Conservation (phyloP, 352 stramenopile genomes). For the Plasmopara halstedii region DNA sequence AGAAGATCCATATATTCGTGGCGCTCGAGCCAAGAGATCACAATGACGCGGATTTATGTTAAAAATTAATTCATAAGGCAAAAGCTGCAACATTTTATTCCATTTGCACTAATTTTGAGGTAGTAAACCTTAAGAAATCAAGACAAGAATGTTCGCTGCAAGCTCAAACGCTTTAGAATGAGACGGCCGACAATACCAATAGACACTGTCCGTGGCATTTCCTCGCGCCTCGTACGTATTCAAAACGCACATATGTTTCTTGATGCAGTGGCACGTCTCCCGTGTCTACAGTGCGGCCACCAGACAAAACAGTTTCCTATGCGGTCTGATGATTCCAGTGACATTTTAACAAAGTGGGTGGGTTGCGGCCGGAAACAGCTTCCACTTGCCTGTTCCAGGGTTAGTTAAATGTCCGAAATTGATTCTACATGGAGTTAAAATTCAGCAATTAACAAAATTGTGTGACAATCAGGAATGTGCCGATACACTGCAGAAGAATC, state of each 20-base stretch:
- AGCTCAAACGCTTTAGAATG: too few species aligned
- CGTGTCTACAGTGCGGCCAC: conserved; percentile 42
- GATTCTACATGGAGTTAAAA: neutral
- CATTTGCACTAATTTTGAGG: too few species aligned
- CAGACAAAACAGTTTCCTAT: conserved; percentile 10
- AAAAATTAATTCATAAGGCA: too few species aligned
- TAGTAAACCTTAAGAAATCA: too few species aligned
- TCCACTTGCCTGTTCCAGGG: conserved; percentile 43
- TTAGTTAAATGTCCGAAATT: conserved; percentile 1
- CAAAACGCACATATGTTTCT: conserved; percentile 23
- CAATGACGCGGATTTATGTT: too few species aligned
- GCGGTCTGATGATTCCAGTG: conserved; percentile 11
- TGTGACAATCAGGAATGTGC: conserved; percentile 22
- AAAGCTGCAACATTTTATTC: too few species aligned
- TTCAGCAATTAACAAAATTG: conserved; percentile 5
- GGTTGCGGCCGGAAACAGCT: conserved; percentile 30
- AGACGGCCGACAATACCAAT: conserved; percentile 1
- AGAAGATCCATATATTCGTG: too few species aligned
- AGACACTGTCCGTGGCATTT: conserved; percentile 7
- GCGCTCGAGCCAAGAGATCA: too few species aligned
- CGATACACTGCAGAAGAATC: conserved; percentile 14
- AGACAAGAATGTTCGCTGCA: too few species aligned
- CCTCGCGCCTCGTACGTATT: conserved; percentile 7
- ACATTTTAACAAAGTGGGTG: conserved; percentile 19
- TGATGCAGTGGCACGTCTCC: conserved; percentile 25